Conservation (phyloP, 352 stramenopile genomes). For the Pythium diclinum region DNA sequence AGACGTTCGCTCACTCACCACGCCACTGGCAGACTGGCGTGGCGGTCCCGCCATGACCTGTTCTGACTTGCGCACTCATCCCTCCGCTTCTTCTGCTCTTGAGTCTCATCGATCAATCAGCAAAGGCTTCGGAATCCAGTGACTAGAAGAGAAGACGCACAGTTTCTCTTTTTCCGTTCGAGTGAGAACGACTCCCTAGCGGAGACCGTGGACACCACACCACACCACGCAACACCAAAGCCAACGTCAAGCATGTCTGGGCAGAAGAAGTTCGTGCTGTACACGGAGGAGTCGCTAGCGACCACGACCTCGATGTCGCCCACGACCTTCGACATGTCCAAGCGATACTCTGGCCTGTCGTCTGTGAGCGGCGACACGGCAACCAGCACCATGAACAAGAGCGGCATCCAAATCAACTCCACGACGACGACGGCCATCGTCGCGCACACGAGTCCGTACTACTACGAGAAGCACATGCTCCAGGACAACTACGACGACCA, state of each 20-base stretch:
- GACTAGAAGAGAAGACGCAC: neutral
- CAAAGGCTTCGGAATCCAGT: neutral
- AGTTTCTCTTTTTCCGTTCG: slow-evolving; percentile 2
- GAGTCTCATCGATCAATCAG: neutral
- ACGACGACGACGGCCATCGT: neutral
- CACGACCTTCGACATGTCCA: neutral
- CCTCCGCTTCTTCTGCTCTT: neutral
- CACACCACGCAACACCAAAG: neutral
- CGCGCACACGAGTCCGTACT: neutral
- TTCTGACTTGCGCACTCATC: neutral
- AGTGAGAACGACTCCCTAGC: neutral
- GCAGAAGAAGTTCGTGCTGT: slow-evolving; percentile 5
- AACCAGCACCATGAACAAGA: neutral
- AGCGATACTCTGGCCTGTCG: neutral
- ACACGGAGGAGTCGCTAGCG: slow-evolving; percentile 2
- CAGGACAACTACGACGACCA: slow-evolving; percentile 15
- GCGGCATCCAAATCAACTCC: slow-evolving; percentile 2
- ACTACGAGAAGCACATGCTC: slow-evolving; percentile 14
- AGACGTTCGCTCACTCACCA: neutral
- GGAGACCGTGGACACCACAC: neutral
- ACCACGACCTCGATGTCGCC: neutral
- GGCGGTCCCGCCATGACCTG: neutral
- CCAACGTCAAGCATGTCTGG: neutral
- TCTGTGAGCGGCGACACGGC: neutral
- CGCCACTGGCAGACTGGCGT: too few species aligned